phyloP scores from a whole-genome alignment of 1,284 basidiomycete species.

The Jaminaea rosea region DNA sequence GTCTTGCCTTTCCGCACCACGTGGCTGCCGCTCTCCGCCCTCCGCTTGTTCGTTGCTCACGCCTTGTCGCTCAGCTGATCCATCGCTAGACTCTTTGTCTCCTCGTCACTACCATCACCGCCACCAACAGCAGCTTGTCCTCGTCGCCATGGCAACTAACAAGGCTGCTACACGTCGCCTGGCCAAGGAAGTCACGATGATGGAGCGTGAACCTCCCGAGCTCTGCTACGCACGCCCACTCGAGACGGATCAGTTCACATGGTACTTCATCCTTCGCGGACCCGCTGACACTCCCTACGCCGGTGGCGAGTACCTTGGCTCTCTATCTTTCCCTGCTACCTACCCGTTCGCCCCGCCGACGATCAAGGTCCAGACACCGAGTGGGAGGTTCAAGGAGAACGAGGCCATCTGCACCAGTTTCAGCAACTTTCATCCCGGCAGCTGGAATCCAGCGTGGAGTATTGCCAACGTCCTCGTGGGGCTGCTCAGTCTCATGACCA shows the following conservation, averaged over 20 bases:
- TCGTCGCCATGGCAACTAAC: too few species aligned
- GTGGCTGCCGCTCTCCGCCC: too few species aligned
- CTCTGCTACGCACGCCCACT: slow-evolving; percentile 88
- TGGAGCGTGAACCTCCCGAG: slow-evolving; percentile 87
- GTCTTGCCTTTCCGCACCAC: too few species aligned
- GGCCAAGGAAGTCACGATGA: slow-evolving; percentile 76
- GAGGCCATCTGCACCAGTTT: slow-evolving; percentile 63
- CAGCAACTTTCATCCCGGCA: slow-evolving; percentile 67
- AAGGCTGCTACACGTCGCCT: too few species aligned
- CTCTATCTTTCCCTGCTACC: slow-evolving; percentile 59
- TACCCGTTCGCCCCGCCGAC: slow-evolving; percentile 60
- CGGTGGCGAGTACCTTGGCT: slow-evolving; percentile 83
- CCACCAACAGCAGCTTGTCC: too few species aligned
- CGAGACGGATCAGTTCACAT: slow-evolving; percentile 78
- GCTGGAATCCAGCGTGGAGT: slow-evolving; percentile 84
- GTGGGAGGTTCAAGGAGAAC: slow-evolving; percentile 82
- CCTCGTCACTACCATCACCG: too few species aligned
- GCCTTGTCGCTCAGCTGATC: too few species aligned
- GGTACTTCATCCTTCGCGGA: slow-evolving; percentile 57
- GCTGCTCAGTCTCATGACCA: slow-evolving; percentile 86
- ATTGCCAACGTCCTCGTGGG: slow-evolving; percentile 89
- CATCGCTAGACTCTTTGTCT: too few species aligned
- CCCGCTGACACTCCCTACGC: slow-evolving; percentile 83
- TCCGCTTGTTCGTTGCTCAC: too few species aligned
- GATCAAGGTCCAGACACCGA: slow-evolving; percentile 94